Base-by-base conservation (phyloP, 2,329 filamentous ascomycete genomes). In the Penicillium hesseltinei region DNA sequence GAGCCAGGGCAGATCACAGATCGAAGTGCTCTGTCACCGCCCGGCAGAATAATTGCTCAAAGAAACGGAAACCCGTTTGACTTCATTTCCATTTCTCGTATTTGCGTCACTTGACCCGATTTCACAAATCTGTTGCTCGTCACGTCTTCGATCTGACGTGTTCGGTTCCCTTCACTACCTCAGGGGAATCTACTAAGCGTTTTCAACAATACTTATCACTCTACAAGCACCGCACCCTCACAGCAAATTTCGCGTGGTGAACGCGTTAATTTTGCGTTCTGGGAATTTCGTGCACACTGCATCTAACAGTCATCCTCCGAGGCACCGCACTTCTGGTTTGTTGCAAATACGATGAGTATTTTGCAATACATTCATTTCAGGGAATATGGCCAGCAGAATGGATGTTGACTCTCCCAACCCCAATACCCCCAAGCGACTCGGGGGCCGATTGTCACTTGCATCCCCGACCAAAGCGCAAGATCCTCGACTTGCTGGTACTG, bases 41-140 rank as follows among this genome's bases (percentile, higher is more conserved):
- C 66, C 59, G 69, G 69, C 69, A 71, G 60, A 70, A 71, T 62
- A 27, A 51, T 38, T 10, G 11, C 10, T 21, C 29, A 49, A 36
- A 54, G 45, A 39, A 33, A 54, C 5, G 11, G 31, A 2, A 13
- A 11, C 23, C 49, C 42, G 33, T 35, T 44, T 52, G n/a, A 8
- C 17, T 29, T 31, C 19, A 21, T 17, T 13, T 27, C n/a, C 1
- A 5, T 10, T 27, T 19, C 15, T 19, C 5, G 8, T 6, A 10
- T 27, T 25, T 36, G 7, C 33, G 9, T 7, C 29, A 17, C n/a
- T 27, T 27, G 3, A 29, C 9, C 31, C 2, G 19, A 19, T 27
- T 44, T n/a, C 17, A 10, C 29, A 10, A 8, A 5, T 36, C 13
- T n/a, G 8, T 31, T 35, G 8, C 10, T 29, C 17, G 5, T 51